Conservation (phyloP, 257 asterid genomes). For the Hygrophila difformis region DNA sequence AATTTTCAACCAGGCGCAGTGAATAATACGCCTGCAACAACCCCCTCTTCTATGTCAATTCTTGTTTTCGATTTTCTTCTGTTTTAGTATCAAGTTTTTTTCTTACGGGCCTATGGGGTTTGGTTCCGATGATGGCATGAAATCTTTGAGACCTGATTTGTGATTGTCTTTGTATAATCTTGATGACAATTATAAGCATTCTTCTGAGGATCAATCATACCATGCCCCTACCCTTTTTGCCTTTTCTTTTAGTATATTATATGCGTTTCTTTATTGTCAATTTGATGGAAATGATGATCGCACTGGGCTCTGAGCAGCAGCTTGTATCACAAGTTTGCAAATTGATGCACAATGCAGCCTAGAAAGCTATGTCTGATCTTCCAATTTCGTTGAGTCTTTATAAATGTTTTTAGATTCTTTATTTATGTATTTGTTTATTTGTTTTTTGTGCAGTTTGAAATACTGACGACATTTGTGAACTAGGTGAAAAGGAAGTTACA, state of each 20-base stretch:
- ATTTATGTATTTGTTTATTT: neutral
- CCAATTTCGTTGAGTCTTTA: too few relatives aligned
- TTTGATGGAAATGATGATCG: constrained; percentile 59
- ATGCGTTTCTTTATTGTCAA: too few relatives aligned
- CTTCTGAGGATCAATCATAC: constrained; percentile 49
- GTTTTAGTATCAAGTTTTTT: neutral
- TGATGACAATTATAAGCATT: constrained; percentile 74
- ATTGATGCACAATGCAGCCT: constrained; percentile 92
- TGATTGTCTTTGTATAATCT: too few relatives aligned
- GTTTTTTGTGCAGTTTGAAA: neutral
- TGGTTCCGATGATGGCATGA: constrained; percentile 75
- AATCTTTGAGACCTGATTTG: constrained; percentile 99
- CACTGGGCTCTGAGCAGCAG: constrained; percentile 97
- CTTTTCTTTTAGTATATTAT: neutral
- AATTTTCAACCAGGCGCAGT: constrained; percentile 43
- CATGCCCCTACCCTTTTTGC: neutral
- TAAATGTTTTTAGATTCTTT: neutral
- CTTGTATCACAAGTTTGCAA: constrained; percentile 19
- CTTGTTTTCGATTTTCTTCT: neutral
- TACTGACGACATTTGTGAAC: too few relatives aligned
- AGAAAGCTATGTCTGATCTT: constrained; percentile 85
- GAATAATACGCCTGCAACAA: constrained; percentile 42
- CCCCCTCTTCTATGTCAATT: too few relatives aligned
- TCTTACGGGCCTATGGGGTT: neutral
- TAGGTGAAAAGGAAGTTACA: too few relatives aligned